These are phyloP conservation scores for Pyricularia sp. DNA, from an alignment of 2,329 filamentous ascomycete genomes.

Conservation along the genomic window DNA sequence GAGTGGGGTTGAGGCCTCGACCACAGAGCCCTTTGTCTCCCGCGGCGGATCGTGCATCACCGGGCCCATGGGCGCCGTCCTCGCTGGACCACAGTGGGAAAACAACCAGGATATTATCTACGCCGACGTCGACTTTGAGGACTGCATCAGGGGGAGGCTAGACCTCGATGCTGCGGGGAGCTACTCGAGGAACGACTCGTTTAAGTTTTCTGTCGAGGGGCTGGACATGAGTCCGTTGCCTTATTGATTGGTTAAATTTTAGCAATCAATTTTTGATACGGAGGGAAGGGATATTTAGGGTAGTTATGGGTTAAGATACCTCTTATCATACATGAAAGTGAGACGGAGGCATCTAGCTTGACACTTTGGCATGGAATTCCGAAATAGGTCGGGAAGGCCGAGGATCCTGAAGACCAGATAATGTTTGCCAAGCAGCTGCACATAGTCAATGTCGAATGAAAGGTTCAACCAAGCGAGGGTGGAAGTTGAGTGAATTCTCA, in stretches of 20 bases:
- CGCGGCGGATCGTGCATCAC: constrained; percentile 76
- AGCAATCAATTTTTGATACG: background rate
- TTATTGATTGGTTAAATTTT: constrained; percentile 21
- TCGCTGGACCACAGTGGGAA: constrained; percentile 76
- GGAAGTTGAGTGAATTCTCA: background rate
- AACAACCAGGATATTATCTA: constrained; percentile 55
- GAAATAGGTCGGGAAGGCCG: background rate
- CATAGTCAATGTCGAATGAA: too few relatives aligned
- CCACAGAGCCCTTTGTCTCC: constrained; percentile 35
- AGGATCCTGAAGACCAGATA: too few relatives aligned
- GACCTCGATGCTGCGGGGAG: constrained; percentile 78
- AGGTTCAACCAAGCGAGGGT: background rate
- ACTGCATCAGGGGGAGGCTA: constrained; percentile 68
- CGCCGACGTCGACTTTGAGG: constrained; percentile 72
- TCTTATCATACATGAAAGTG: too few relatives aligned
- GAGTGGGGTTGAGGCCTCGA: background rate
- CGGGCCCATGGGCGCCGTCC: constrained; percentile 63
- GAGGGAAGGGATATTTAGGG: too few relatives aligned
- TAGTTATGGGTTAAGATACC: too few relatives aligned
- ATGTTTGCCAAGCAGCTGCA: background rate
- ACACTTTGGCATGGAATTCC: background rate
- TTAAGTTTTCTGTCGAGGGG: constrained; percentile 46
- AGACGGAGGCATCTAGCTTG: background rate
- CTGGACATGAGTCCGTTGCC: constrained; percentile 45
- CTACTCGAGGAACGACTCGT: constrained; percentile 62